Percentiles rank a stretch among this genome's conserved stretches.
Conservation (phyloP, 345 rosid species). For the Litchi chinensis region DNA sequence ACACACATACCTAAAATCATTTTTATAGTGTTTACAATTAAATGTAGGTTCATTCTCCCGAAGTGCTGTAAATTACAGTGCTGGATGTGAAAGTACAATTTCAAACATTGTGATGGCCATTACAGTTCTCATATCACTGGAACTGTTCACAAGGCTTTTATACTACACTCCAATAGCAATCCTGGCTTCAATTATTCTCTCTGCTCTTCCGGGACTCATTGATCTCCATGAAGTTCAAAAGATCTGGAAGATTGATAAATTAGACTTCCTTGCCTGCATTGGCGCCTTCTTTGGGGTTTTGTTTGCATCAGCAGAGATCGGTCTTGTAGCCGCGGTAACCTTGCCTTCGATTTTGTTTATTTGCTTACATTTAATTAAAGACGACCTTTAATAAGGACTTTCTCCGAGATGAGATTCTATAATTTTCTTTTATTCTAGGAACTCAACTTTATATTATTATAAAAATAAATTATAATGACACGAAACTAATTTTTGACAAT, state of each 20-base stretch:
- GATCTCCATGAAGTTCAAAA: slow-evolving; percentile 55
- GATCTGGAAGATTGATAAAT: slow-evolving; percentile 83
- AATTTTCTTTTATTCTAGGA: no score
- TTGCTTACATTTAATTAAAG: neutral
- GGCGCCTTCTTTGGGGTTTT: slow-evolving; percentile 87
- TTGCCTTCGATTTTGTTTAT: neutral
- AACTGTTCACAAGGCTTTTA: slow-evolving; percentile 65
- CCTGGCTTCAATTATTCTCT: slow-evolving; percentile 79
- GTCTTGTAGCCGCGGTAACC: slow-evolving; percentile 78
- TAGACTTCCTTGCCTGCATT: slow-evolving; percentile 81
- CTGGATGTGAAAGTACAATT: slow-evolving; percentile 79
- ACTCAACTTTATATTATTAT: no score
- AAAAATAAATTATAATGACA: no score
- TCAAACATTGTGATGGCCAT: slow-evolving; percentile 89
- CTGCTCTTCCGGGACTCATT: slow-evolving; percentile 86
- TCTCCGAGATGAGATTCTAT: neutral
- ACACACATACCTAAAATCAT: neutral
- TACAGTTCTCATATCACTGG: slow-evolving; percentile 66
- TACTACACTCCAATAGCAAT: slow-evolving; percentile 80
- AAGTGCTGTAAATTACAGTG: slow-evolving; percentile 81
- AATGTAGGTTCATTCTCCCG: slow-evolving; percentile 86
- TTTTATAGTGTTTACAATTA: neutral
- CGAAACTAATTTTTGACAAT: no score
- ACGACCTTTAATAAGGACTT: no score
- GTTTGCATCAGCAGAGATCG: slow-evolving; percentile 82